Evolutionary conservation across 148 eudicot species (phyloP).

Genomic region (Gaultheria prostrata): DNA sequence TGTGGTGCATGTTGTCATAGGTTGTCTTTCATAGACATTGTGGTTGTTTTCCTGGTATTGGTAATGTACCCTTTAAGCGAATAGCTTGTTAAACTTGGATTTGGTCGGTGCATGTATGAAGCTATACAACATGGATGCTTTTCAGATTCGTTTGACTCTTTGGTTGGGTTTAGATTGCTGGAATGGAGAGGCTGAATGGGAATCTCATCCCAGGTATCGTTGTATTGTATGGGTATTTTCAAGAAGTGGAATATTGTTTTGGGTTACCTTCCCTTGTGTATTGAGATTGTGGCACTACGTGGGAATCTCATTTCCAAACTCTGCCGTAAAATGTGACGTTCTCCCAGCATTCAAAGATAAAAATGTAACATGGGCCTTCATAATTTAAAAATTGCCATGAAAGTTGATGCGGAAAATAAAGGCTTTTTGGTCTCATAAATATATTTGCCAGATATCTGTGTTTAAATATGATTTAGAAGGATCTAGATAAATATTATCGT

Average conservation of each 20-base stretch:
- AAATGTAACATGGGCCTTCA: not conserved
- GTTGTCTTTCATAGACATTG: no score
- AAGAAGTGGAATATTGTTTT: not conserved
- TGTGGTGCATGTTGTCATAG: no score
- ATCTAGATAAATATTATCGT: no score
- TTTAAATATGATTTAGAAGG: no score
- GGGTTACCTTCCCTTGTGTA: slow-evolving; percentile 1
- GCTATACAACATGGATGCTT: not conserved
- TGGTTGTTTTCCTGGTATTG: no score
- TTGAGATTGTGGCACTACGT: not conserved
- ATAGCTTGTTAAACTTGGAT: no score
- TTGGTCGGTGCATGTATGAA: no score
- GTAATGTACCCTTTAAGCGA: no score
- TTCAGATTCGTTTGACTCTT: not conserved
- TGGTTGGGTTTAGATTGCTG: not conserved
- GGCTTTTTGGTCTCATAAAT: no score
- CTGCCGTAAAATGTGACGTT: not conserved
- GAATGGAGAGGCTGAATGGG: not conserved
- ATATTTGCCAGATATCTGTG: no score
- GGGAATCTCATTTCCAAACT: not conserved
- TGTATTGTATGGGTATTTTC: not conserved
- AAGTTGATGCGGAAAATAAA: no score
- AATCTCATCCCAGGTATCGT: not conserved
- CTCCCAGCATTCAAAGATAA: not conserved
- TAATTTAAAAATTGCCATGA: not conserved